Base-by-base conservation (phyloP, 2,329 filamentous ascomycete species). In the Phoma herbarum region DNA sequence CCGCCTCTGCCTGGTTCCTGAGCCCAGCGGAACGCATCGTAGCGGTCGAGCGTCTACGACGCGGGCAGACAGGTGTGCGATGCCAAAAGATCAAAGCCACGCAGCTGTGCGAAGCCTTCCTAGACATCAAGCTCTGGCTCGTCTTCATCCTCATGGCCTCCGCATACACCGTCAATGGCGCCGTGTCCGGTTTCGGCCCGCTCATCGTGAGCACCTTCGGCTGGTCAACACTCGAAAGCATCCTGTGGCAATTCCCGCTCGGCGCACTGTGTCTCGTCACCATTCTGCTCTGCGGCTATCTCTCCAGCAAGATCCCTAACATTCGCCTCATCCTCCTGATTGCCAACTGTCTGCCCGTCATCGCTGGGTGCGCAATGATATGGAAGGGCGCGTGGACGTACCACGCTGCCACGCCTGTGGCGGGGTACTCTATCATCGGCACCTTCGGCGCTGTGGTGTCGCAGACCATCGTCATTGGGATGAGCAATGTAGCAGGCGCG, bases 391-490 rank as follows among this genome's bases (percentile, higher is more conserved):
- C 74, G 9, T 85, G 90, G 90, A 82, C 81, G 7, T 82, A 88
- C 62, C 88, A 85, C 39, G 86, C 89, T 0, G 85, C 84, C 0
- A 84, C 85, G 0, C 90, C 90, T 0, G 87, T 93, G 0, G 83
- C 86, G 0, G 90, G 90, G 0, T 93, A 92, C 72, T 86, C 87
- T 0, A 83, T 93, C 33, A 89, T 88, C 2, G 90, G 90, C 0
- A 90, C 88, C 63, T 92, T 92, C 63, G 89, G 89, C 0, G 87
- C 85, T 0, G 88, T 90, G 0, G 89, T 90, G 0, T 88, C 85
- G 42, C 78, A 86, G n/a, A 82, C 84, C 2, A 85, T 87, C 41
- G 81, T 80, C 0, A 69, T 86, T 2, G 84, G 83, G 0, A 85
- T 85, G 81, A 85, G 85, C 11, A 93, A 93, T 63, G 88, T 92